A percentile compares a stretch with the other conserved stretches of the same genome.
Evolutionary conservation across 2,329 filamentous ascomycete genomes (phyloP).

Genomic region (Macrophomina tecta): DNA sequence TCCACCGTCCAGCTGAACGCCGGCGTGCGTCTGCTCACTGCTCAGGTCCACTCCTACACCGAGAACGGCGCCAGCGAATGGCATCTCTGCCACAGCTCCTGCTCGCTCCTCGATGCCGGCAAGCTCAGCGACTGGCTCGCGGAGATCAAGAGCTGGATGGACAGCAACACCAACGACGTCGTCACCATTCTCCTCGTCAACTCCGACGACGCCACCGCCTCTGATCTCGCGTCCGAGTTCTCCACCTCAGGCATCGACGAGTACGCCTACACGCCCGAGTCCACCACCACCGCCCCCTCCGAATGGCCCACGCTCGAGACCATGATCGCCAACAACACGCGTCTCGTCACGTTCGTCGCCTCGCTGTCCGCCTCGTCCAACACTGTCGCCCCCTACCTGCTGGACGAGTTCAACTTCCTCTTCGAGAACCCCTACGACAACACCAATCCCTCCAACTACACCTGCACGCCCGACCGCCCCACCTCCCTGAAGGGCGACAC

Average conservation of each 20-base stretch:
- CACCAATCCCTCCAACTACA: constrained; percentile 65
- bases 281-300: constrained; percentile 49
- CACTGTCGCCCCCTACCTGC: constrained; percentile 56
- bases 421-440: constrained; percentile 74
- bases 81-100: constrained; percentile 70
- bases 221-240: constrained; percentile 56
- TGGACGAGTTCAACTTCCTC: constrained; percentile 65
- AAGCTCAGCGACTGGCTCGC: constrained; percentile 65
- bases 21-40: constrained; percentile 70
- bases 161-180: constrained; percentile 71
- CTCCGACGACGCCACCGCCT: constrained; percentile 61
- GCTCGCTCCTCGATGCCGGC: constrained; percentile 69
- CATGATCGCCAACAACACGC: constrained; percentile 66
- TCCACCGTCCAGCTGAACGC: constrained; percentile 70
- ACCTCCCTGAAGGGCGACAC: constrained; percentile 53
- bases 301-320: constrained; percentile 71
- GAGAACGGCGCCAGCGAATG: constrained; percentile 47
- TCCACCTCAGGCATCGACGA: constrained; percentile 58
- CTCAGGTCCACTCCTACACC: constrained; percentile 67
- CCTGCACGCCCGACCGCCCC: constrained; percentile 71
- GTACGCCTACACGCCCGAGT: constrained; percentile 55
- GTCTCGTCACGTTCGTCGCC: constrained; percentile 70
- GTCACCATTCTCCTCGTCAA: constrained; percentile 74
- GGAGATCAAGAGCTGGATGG: constrained; percentile 68
- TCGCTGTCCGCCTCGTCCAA: constrained; percentile 41